Evolutionary conservation across 345 rosid genomes (phyloP).

Genomic region (Hirschfeldia incana): DNA sequence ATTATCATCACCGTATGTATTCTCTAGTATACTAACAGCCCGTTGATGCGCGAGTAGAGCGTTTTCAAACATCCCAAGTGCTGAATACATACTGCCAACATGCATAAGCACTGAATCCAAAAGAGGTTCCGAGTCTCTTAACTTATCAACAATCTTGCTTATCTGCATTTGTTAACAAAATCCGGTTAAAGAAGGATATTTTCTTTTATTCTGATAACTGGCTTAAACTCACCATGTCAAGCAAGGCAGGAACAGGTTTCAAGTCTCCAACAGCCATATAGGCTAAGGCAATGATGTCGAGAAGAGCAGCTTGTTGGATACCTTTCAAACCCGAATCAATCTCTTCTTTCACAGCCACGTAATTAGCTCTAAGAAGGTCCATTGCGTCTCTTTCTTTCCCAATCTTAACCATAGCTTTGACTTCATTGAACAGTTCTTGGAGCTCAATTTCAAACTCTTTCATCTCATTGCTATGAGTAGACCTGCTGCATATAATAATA

Average conservation of each 20-base stretch:
- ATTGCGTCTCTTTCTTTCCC: conserved; percentile 65
- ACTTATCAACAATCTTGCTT: conserved; percentile 50
- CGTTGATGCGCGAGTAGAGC: conserved; percentile 57
- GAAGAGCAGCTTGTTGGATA: conserved; percentile 74
- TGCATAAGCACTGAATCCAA: conserved; percentile 75
- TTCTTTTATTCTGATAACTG: background rate
- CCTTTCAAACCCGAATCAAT: conserved; percentile 58
- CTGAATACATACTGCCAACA: conserved; percentile 79
- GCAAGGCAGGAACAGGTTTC: conserved; percentile 48
- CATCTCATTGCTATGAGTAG: conserved; percentile 43
- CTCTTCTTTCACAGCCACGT: conserved; percentile 67
- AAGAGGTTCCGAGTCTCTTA: conserved; percentile 57
- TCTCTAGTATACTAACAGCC: conserved; percentile 54
- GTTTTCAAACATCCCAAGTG: conserved; percentile 62
- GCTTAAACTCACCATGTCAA: conserved; percentile 53
- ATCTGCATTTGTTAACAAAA: conserved; percentile 50
- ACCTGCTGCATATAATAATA: conserved; percentile 41
- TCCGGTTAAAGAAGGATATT: background rate
- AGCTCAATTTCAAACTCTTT: conserved; percentile 62
- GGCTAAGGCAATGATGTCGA: conserved; percentile 77
- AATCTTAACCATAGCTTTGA: conserved; percentile 55
- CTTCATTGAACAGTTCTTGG: conserved; percentile 70
- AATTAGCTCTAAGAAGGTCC: conserved; percentile 81
- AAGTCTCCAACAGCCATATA: conserved; percentile 71
- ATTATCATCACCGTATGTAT: conserved; percentile 58